Evolutionary conservation across 257 asterid species (phyloP).

Genomic region (Eustoma russellianum): DNA sequence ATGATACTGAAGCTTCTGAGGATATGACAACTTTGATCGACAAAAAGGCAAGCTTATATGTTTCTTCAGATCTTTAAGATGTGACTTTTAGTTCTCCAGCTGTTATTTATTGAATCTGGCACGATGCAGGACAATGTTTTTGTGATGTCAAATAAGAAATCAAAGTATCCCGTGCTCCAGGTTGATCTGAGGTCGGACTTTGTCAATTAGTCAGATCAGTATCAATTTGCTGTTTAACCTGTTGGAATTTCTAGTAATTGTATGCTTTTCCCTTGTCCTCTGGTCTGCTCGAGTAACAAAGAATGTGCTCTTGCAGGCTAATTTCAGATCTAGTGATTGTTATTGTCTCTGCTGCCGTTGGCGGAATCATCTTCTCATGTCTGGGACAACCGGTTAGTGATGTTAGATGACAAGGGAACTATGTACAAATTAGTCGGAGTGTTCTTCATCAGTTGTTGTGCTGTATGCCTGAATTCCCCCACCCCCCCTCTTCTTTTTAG

Average conservation of each 20-base stretch:
- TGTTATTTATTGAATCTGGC: conserved; percentile 10
- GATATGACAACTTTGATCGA: conserved; percentile 68
- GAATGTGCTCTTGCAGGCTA: conserved; percentile 41
- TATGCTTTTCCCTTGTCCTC: background rate
- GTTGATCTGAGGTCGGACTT: conserved; percentile 65
- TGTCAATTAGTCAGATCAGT: too few relatives aligned
- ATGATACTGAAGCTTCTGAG: conserved; percentile 68
- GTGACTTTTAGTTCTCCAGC: background rate
- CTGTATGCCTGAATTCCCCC: background rate
- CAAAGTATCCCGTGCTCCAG: conserved; percentile 92
- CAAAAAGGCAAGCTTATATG: conserved; percentile 39
- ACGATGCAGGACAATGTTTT: conserved; percentile 66
- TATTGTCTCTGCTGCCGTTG: conserved; percentile 95
- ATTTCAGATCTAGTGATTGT: conserved; percentile 97
- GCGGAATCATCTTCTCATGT: conserved; percentile 91
- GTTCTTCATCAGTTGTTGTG: conserved; percentile 3
- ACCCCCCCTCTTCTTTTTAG: too few relatives aligned
- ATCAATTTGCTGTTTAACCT: too few relatives aligned
- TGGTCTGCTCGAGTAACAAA: too few relatives aligned
- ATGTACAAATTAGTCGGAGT: background rate
- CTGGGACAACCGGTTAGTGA: conserved; percentile 93
- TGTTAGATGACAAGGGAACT: conserved; percentile 5
- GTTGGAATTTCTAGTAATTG: too few relatives aligned
- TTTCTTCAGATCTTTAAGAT: background rate
- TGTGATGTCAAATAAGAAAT: conserved; percentile 90